phyloP scores from a whole-genome alignment of 805 yeast species.

The Candida peoriensis region DNA sequence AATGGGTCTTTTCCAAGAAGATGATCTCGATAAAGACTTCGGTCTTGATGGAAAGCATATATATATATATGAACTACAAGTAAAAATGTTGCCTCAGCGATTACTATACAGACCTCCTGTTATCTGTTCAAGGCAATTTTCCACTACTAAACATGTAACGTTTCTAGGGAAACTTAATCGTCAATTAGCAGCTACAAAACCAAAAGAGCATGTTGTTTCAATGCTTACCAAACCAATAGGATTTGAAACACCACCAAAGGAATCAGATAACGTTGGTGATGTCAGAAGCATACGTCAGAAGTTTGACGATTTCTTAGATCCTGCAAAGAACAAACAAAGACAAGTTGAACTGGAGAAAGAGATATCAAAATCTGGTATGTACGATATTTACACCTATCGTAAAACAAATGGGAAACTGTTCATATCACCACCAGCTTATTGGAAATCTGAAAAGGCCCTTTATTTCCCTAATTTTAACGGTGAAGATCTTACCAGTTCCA shows the following conservation, averaged over 20 bases:
- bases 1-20: too few species aligned
- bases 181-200: constrained; percentile 32
- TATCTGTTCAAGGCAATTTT: too few species aligned
- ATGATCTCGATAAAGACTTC: too few species aligned
- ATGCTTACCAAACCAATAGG: constrained; percentile 46
- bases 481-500: constrained; percentile 37
- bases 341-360: constrained; percentile 55
- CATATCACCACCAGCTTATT: constrained; percentile 73
- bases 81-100: too few species aligned
- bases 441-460: constrained; percentile 63
- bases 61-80: too few species aligned
- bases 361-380: constrained; percentile 62
- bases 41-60: too few species aligned
- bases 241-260: constrained; percentile 30
- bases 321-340: constrained; percentile 41
- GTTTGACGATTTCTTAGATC: constrained; percentile 43
- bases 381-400: constrained; percentile 56
- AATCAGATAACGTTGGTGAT: constrained; percentile 37
- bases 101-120: too few species aligned
- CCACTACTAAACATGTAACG: constrained; percentile 2
- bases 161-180: constrained; percentile 29
- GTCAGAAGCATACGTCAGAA: constrained; percentile 30
- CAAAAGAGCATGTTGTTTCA: constrained; percentile 29
- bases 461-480: constrained; percentile 81
- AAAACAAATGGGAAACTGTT: constrained; percentile 84